phyloP scores from a whole-genome alignment of 257 asterid genomes.

The Scutellaria galericulata region DNA sequence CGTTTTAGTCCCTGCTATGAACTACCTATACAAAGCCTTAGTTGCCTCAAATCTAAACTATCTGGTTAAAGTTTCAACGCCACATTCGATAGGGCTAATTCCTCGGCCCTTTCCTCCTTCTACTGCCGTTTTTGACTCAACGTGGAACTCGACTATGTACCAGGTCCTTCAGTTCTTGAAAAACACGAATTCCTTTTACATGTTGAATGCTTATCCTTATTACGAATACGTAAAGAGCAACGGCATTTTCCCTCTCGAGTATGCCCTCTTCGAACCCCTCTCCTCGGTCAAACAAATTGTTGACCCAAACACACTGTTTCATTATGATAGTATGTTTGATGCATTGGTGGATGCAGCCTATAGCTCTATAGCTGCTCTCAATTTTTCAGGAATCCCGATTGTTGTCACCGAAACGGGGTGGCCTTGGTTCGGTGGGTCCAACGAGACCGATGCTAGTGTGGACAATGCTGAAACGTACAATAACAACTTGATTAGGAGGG shows the following conservation, averaged over 20 bases:
- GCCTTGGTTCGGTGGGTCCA: slow-evolving; percentile 73
- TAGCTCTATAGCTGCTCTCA: slow-evolving; percentile 63
- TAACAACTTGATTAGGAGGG: slow-evolving; percentile 65
- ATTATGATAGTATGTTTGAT: slow-evolving; percentile 75
- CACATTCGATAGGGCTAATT: slow-evolving; percentile 69
- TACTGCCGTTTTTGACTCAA: slow-evolving; percentile 62
- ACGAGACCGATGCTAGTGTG: slow-evolving; percentile 61
- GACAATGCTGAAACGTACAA: slow-evolving; percentile 66
- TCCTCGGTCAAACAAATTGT: slow-evolving; percentile 70
- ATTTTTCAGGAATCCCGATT: slow-evolving; percentile 65
- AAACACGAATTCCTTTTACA: slow-evolving; percentile 71
- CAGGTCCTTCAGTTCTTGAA: slow-evolving; percentile 74
- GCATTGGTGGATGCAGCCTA: slow-evolving; percentile 83
- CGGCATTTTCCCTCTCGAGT: slow-evolving; percentile 77
- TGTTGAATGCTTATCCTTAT: slow-evolving; percentile 84
- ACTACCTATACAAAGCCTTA: slow-evolving; percentile 66
- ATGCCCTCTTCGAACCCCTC: slow-evolving; percentile 76
- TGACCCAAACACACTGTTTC: slow-evolving; percentile 85
- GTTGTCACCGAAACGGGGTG: slow-evolving; percentile 89
- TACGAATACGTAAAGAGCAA: slow-evolving; percentile 61
- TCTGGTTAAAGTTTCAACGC: slow-evolving; percentile 73
- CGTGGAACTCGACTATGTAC: slow-evolving; percentile 62
- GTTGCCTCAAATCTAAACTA: slow-evolving; percentile 67
- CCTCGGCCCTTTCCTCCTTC: slow-evolving; percentile 79
- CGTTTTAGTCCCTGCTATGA: slow-evolving; percentile 71